Conservation (phyloP, 768 basidiomycete species). For the Rhodotorula kratochvilovae region DNA sequence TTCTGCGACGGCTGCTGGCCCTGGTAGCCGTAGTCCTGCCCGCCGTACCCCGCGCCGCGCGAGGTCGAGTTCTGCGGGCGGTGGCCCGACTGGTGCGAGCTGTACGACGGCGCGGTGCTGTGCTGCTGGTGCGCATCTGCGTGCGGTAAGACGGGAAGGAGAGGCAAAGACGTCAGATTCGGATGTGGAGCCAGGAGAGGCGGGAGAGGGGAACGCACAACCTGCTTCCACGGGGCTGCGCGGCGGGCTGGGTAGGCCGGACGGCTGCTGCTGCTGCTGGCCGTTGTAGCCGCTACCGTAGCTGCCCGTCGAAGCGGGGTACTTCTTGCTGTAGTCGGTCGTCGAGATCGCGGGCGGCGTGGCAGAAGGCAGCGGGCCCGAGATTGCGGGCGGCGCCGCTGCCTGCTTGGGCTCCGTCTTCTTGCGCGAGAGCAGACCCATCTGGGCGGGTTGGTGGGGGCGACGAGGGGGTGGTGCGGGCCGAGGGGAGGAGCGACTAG, state of each 20-base stretch:
- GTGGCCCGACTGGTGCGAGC: not conserved
- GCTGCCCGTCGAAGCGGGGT: not conserved
- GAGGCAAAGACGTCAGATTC: not conserved
- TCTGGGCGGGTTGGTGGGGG: not conserved
- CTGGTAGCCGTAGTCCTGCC: constrained; percentile 10
- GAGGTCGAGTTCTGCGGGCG: constrained; percentile 11
- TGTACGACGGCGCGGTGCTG: constrained; percentile 9
- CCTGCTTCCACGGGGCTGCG: constrained; percentile 32
- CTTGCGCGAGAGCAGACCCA: constrained; percentile 38
- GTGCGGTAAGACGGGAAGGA: not conserved
- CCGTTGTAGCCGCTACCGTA: constrained; percentile 7
- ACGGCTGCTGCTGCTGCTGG: not conserved
- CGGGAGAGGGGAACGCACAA: not conserved
- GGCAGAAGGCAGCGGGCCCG: constrained; percentile 10
- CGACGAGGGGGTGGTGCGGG: not conserved
- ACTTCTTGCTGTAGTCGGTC: constrained; percentile 21
- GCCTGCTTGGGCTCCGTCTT: constrained; percentile 11
- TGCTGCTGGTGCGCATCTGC: constrained; percentile 24
- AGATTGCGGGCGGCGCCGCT: constrained; percentile 29
- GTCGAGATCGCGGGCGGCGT: constrained; percentile 13
- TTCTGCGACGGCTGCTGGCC: not conserved
- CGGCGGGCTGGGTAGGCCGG: constrained; percentile 31
- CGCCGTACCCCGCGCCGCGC: constrained; percentile 1
- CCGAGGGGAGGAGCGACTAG: too few species aligned
- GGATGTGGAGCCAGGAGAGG: not conserved